phyloP scores from a whole-genome alignment of 2,329 filamentous ascomycete genomes.

The Alternaria burnsii region DNA sequence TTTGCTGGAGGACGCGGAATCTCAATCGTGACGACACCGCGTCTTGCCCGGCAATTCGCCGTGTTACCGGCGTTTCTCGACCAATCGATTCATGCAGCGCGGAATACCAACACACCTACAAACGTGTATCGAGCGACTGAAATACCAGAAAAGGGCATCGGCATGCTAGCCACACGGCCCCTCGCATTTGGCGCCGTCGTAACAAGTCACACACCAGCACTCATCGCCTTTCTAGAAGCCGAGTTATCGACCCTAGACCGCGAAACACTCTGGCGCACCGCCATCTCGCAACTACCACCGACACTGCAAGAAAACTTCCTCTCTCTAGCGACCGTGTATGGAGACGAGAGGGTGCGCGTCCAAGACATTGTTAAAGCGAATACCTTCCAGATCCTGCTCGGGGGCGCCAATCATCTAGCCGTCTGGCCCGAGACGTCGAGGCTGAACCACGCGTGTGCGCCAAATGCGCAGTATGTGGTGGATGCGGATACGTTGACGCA shows the following conservation, averaged over 20 bases:
- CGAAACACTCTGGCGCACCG: constrained; percentile 38
- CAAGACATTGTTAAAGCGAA: constrained; percentile 50
- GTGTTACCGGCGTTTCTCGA: constrained; percentile 36
- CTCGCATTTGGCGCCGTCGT: constrained; percentile 36
- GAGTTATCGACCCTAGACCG: constrained; percentile 39
- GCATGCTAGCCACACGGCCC: constrained; percentile 36
- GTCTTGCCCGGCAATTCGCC: constrained; percentile 32
- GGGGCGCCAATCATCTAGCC: constrained; percentile 42
- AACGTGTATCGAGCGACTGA: constrained; percentile 29
- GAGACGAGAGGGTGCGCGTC: constrained; percentile 31
- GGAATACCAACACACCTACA: constrained; percentile 31
- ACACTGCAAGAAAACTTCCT: constrained; percentile 29
- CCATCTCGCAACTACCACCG: constrained; percentile 38
- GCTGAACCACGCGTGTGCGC: constrained; percentile 54
- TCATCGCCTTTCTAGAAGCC: constrained; percentile 42
- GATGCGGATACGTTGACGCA: constrained; percentile 50
- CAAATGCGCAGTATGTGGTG: constrained; percentile 53
- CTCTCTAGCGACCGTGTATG: constrained; percentile 37
- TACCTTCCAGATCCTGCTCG: constrained; percentile 42
- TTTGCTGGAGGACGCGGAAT: constrained; percentile 44
- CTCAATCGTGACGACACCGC: constrained; percentile 46
- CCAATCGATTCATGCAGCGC: constrained; percentile 10
- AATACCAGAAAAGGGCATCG: constrained; percentile 43
- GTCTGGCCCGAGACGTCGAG: constrained; percentile 52
- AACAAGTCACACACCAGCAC: constrained; percentile 42